These are phyloP conservation scores for Termitomyces sp. DNA, from an alignment of 768 basidiomycete genomes.

Conservation along the genomic window DNA sequence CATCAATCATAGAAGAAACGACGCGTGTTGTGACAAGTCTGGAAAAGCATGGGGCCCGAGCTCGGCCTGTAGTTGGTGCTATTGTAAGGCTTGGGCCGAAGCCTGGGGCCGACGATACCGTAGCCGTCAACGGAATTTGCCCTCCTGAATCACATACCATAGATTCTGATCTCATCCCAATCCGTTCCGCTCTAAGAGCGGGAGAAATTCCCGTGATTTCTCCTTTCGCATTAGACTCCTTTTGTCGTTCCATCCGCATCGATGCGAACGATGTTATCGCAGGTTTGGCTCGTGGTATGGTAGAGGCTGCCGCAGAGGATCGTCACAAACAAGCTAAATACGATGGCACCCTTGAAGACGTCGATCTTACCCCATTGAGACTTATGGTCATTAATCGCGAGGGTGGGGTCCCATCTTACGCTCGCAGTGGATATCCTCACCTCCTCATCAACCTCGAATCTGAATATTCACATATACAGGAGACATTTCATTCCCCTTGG, in stretches of 20 bases:
- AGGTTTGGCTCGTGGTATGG: slow-evolving; percentile 86
- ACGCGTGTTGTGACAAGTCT: slow-evolving; percentile 81
- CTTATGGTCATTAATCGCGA: slow-evolving; percentile 97
- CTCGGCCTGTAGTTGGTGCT: slow-evolving; percentile 85
- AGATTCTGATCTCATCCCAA: slow-evolving; percentile 73
- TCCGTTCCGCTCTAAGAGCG: slow-evolving; percentile 83
- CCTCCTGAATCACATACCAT: slow-evolving; percentile 76
- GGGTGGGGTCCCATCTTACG: slow-evolving; percentile 97
- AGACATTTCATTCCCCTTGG: slow-evolving; percentile 83
- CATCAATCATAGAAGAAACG: slow-evolving; percentile 67
- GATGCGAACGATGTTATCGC: slow-evolving; percentile 86
- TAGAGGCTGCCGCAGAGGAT: slow-evolving; percentile 38
- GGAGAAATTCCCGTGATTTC: slow-evolving; percentile 97
- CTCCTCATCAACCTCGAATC: slow-evolving; percentile 91
- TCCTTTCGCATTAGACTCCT: slow-evolving; percentile 89
- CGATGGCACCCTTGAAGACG: slow-evolving; percentile 41
- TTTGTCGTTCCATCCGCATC: slow-evolving; percentile 80
- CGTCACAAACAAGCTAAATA: slow-evolving; percentile 23
- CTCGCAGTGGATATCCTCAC: slow-evolving; percentile 91
- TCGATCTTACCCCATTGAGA: slow-evolving; percentile 88
- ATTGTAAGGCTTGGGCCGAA: slow-evolving; percentile 81
- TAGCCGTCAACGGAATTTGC: slow-evolving; percentile 25
- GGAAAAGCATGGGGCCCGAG: slow-evolving; percentile 79
- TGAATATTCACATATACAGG: slow-evolving; percentile 78
- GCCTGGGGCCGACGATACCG: slow-evolving; percentile 36